Evolutionary conservation across 345 rosid genomes (phyloP), one percentile per base, ranked within the genome.

Genomic region (Salix exigua): DNA sequence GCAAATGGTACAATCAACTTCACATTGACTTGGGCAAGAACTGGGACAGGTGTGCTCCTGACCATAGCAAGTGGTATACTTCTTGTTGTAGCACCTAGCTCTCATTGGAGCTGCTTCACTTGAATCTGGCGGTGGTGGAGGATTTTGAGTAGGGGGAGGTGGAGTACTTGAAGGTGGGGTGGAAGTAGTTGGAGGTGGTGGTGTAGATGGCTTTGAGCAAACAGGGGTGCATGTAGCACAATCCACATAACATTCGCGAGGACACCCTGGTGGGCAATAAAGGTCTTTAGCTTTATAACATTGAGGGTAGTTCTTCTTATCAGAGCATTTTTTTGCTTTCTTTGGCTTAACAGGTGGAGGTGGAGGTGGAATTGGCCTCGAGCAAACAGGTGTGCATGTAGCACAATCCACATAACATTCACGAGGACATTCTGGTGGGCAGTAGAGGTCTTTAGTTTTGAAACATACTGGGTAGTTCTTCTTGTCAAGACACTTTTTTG

Each of bases 1-100:
- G 91, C 92, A 90, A 74, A 89, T 86, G 58, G 77, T 81, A 12
- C 96, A 91, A 63, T 88, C 91, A 16, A 87, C 90, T 60, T 80
- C 80, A 67, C 92, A 91, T 71, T 82, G 84, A 64, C 68, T 69
- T 10, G 91, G 88, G 76, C 97, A 90, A 58, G 74, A 31, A 40
- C 40, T 66, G 1, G 89, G 96, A 80, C 96, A 86, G 31, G 7
- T 25, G 31, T 82, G 80, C 81, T 84, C 82, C 66, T 68, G 26
- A 70, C 81, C 80, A 53, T 84, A 88, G 82, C 94, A 91, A 1
- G 78, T 73, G 68, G 85, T 75, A 65, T 79, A 87, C 10, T 67
- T 74, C 30, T 65, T 62, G 80, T 85, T 78, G 68, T 37, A 74
- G 85, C 92, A 88, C 71, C 71, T 85, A 9, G 55, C 85, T 53